Evolutionary conservation across 331 rosid species (phyloP).

Genomic region (Quercus phellos): DNA sequence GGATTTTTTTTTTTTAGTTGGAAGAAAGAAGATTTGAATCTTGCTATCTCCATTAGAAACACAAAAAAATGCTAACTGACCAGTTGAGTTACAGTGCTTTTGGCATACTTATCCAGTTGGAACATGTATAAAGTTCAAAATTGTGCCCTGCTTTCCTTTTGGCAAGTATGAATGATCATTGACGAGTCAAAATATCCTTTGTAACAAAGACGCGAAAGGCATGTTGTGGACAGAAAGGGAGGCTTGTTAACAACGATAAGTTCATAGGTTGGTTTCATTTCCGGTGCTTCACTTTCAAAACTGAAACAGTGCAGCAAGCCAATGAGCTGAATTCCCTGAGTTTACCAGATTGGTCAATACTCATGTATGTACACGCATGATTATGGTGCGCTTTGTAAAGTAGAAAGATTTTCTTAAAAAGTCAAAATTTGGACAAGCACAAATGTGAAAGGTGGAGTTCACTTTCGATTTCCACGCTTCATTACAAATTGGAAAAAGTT

Average conservation of each 20-base stretch:
- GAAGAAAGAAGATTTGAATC: too few relatives aligned
- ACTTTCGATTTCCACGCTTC: constrained; percentile 29
- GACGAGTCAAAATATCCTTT: constrained; percentile 1
- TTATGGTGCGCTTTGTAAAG: background rate
- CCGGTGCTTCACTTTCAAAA: constrained; percentile 26
- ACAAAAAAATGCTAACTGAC: too few relatives aligned
- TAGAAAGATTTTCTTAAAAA: background rate
- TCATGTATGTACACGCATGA: too few relatives aligned
- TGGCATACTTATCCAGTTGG: too few relatives aligned
- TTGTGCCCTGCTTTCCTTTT: constrained; percentile 23
- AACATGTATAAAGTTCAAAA: constrained; percentile 2
- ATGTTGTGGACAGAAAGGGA: background rate
- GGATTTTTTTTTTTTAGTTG: too few relatives aligned
- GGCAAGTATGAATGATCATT: background rate
- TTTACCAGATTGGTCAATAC: constrained; percentile 10
- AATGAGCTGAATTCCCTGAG: constrained; percentile 16
- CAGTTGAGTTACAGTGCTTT: too few relatives aligned
- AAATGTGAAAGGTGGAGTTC: background rate
- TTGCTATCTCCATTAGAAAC: too few relatives aligned
- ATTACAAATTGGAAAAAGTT: constrained; percentile 24
- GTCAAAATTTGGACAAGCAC: constrained; percentile 8
- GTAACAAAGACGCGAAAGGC: too few relatives aligned
- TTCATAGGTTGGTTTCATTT: background rate
- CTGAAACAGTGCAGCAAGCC: constrained; percentile 21
- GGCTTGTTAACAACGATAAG: background rate